Evolutionary conservation across 2,329 filamentous ascomycete genomes (phyloP).

Genomic region (Stemphylium beticola): DNA sequence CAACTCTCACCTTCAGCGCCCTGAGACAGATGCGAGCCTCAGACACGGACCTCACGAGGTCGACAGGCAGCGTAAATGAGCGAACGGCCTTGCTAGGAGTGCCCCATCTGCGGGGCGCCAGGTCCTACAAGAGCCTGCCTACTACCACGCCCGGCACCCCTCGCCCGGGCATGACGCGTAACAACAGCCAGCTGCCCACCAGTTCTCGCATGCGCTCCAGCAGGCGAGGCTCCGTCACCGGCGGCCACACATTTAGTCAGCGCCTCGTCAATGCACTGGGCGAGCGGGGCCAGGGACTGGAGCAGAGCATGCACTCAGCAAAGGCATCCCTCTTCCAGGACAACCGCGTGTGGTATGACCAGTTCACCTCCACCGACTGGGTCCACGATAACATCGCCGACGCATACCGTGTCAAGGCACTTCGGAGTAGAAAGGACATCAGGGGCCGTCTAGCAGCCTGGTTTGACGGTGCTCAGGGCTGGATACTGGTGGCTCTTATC

Average conservation of each 20-base stretch:
- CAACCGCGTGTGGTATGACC: conserved; percentile 97
- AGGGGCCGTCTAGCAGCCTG: conserved; percentile 77
- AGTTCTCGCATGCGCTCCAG: conserved; percentile 42
- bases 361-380: conserved; percentile 98
- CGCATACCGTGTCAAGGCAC: conserved; percentile 82
- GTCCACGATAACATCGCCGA: conserved; percentile 97
- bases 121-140: conserved; percentile 54
- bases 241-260: conserved; percentile 42
- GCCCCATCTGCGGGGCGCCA: conserved; percentile 29
- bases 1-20: conserved; percentile 38
- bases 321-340: conserved; percentile 73
- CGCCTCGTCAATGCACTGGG: conserved; percentile 66
- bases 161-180: conserved; percentile 46
- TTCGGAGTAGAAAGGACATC: conserved; percentile 82
- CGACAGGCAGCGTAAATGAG: conserved; percentile 52
- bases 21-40: conserved; percentile 42
- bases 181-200: conserved; percentile 44
- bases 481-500: conserved; percentile 90
- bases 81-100: conserved; percentile 55
- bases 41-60: conserved; percentile 41
- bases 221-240: conserved; percentile 41
- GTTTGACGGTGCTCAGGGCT: conserved; percentile 89
- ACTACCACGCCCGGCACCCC: conserved; percentile 51
- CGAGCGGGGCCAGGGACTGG: conserved; percentile 56
- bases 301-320: conserved; percentile 65